Percentiles rank a stretch among this genome's conserved stretches.
Conservation (phyloP, 1,139 yeast species). For the Nakaseomyces bracarensis region DNA sequence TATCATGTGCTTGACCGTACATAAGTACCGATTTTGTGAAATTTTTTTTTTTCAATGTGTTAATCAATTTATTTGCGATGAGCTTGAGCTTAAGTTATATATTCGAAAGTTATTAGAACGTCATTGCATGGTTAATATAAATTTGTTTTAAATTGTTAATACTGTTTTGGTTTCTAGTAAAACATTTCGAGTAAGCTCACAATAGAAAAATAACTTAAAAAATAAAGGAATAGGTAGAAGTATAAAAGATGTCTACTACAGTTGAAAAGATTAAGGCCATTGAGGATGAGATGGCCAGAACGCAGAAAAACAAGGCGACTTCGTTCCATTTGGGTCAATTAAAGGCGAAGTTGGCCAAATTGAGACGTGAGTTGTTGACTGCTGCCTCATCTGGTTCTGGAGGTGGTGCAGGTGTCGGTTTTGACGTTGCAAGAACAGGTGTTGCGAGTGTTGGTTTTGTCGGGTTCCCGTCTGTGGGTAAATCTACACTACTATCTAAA, state of each 20-base stretch:
- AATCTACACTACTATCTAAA: conserved; percentile 75
- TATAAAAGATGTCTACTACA: conserved; percentile 59
- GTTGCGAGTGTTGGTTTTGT: conserved; percentile 95
- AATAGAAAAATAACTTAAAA: not conserved
- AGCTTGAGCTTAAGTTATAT: too few relatives aligned
- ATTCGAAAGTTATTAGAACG: too few relatives aligned
- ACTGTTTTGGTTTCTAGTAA: too few relatives aligned
- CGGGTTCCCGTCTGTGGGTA: conserved; percentile 98
- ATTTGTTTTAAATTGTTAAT: too few relatives aligned
- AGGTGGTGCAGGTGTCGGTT: conserved; percentile 81
- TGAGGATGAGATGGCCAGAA: conserved; percentile 89
- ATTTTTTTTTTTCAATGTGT: not conserved
- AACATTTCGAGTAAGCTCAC: too few relatives aligned
- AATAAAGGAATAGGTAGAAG: conserved; percentile 6
- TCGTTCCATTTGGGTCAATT: conserved; percentile 94
- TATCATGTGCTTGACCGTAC: too few relatives aligned
- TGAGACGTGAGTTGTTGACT: conserved; percentile 82
- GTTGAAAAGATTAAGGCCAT: conserved; percentile 86
- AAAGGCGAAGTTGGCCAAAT: conserved; percentile 90
- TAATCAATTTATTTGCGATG: too few relatives aligned
- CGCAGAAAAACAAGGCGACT: conserved; percentile 94
- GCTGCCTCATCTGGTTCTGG: conserved; percentile 78
- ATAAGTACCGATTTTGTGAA: too few relatives aligned
- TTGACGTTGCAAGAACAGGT: conserved; percentile 97
- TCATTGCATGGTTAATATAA: too few relatives aligned